Base-by-base conservation (phyloP, 148 eudicot genomes). In the Pharnaceum exiguum region DNA sequence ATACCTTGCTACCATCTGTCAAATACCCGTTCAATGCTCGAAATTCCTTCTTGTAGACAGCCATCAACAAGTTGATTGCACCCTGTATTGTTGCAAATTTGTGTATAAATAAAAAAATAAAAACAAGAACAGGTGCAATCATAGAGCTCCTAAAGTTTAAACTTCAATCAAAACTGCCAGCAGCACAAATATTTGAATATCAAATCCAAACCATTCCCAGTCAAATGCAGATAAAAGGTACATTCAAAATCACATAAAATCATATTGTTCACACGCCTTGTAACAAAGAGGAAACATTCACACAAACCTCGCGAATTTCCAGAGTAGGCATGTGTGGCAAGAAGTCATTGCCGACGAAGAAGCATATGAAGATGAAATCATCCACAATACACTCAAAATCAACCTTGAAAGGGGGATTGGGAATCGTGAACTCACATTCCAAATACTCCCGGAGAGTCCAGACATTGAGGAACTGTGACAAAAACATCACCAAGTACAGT, bases 261-360 rank as follows among this genome's bases (percentile, higher is more conserved):
- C 21, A 30, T 7, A 51, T 1, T n/a, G n/a, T 16, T 50, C 25
- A 63, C 19, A 31, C 17, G 29, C 17, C 7, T n/a, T 3, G 22
- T 21, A 61, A 45, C 42, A 61, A 46, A 3, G 18, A 16, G 18
- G 19, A 33, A 12, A 21, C 13, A 33, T 24, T n/a, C 22, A 35
- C 35, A 77, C 88, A 38, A 29, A 91, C 98, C 95, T 93, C 99
- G 13, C 96, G 96, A 52, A 93, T 93, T 76, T 93, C 99, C 67
- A 93, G 69, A 2, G 96, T 93, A 18, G 99, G 99, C 99, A 93
- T 88, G 69, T 93, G 99, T 16, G 99, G 98, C 57, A 88, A 69
- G 57, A 93, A 93, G 48, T 93, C 98, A 76, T 93, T 93, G 64
- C 98, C 98, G 7, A 93, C 98, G 70, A 93, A 93, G 78, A 93